Evolutionary conservation across 768 basidiomycete genomes (phyloP).

Genomic region (Lactifluus piperatus): DNA sequence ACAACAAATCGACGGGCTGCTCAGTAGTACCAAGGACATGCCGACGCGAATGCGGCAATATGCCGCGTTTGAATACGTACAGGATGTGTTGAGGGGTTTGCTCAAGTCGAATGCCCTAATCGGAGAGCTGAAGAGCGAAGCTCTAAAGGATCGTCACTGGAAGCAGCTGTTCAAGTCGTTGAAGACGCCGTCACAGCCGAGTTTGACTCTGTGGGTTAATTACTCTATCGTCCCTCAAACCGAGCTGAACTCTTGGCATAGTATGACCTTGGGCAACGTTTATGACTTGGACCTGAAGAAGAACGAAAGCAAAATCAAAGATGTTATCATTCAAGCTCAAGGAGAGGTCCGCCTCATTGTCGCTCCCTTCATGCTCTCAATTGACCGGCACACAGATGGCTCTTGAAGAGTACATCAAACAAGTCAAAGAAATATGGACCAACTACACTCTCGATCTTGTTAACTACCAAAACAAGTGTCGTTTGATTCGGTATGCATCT

Average conservation of each 20-base stretch:
- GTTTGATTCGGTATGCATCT: constrained; percentile 66
- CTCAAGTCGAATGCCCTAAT: constrained; percentile 86
- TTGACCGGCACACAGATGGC: constrained; percentile 61
- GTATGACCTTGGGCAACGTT: constrained; percentile 93
- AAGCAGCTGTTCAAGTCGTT: constrained; percentile 91
- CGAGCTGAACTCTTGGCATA: constrained; percentile 26
- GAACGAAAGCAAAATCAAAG: constrained; percentile 87
- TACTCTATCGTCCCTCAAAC: background rate
- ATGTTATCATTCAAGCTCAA: constrained; percentile 93
- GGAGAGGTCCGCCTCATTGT: constrained; percentile 60
- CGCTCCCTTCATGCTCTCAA: constrained; percentile 20
- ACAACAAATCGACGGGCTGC: constrained; percentile 84
- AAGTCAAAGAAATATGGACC: constrained; percentile 96
- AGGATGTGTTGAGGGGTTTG: constrained; percentile 76
- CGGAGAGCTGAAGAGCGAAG: constrained; percentile 95
- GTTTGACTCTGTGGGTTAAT: constrained; percentile 54
- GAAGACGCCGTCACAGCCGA: constrained; percentile 64
- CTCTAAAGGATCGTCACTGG: constrained; percentile 97
- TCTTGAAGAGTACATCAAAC: constrained; percentile 88
- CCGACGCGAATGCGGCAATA: constrained; percentile 98
- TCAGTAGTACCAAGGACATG: constrained; percentile 96
- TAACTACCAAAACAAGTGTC: constrained; percentile 98
- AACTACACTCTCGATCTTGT: constrained; percentile 92
- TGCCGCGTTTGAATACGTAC: constrained; percentile 96
- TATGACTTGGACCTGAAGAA: constrained; percentile 94